Conservation (phyloP, 805 yeast species). For the Starmerella davenportii region DNA sequence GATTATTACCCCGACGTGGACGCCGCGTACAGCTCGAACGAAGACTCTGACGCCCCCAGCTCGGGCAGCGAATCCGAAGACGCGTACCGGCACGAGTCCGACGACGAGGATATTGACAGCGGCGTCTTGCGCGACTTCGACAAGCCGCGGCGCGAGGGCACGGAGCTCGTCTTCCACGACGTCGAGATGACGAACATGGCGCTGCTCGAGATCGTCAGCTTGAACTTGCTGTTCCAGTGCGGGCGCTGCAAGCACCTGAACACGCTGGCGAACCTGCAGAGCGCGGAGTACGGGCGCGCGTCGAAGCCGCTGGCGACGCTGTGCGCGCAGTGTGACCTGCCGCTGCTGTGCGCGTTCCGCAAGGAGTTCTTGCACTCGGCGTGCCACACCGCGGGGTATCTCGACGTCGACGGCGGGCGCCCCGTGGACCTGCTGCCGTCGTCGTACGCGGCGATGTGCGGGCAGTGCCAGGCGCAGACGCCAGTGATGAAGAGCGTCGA, state of each 20-base stretch:
- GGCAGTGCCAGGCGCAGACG: slow-evolving; percentile 19
- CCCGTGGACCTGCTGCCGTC: slow-evolving; percentile 24
- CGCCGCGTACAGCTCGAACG: neutral
- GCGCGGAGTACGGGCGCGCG: slow-evolving; percentile 23
- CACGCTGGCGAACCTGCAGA: slow-evolving; percentile 21
- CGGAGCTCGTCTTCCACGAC: slow-evolving; percentile 22
- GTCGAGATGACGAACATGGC: slow-evolving; percentile 21
- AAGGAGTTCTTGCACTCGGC: slow-evolving; percentile 24
- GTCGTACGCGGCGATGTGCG: slow-evolving; percentile 24
- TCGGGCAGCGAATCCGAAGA: slow-evolving; percentile 2
- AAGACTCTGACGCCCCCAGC: slow-evolving; percentile 1
- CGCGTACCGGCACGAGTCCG: slow-evolving; percentile 14
- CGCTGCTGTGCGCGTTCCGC: slow-evolving; percentile 23
- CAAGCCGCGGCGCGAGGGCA: slow-evolving; percentile 19
- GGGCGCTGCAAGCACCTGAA: slow-evolving; percentile 24
- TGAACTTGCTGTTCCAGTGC: slow-evolving; percentile 24
- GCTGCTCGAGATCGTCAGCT: slow-evolving; percentile 21
- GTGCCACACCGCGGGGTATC: slow-evolving; percentile 22
- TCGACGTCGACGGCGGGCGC: slow-evolving; percentile 26
- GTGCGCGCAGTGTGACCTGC: slow-evolving; percentile 24
- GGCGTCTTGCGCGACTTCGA: slow-evolving; percentile 4
- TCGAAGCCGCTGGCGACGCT: slow-evolving; percentile 20
- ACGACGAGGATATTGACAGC: slow-evolving; percentile 18
- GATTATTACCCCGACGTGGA: slow-evolving; percentile 1
- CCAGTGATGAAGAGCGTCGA: slow-evolving; percentile 22